phyloP scores from a whole-genome alignment of 805 yeast genomes.

The Lachancea mirantina region DNA sequence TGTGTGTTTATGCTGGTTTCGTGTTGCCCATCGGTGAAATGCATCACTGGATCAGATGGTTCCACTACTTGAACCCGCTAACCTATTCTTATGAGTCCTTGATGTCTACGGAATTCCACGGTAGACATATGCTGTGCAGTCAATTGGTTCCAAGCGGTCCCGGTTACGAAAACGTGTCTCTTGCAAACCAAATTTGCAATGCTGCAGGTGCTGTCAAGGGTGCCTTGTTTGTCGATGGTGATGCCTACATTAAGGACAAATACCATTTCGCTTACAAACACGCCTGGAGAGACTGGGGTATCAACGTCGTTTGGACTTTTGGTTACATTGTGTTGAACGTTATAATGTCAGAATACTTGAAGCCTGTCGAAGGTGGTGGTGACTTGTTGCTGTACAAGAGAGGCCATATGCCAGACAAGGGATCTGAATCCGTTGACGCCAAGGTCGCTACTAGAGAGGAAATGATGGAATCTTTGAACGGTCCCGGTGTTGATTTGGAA shows the following conservation, averaged over 20 bases:
- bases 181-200: conserved; percentile 42
- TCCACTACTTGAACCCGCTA: conserved; percentile 43
- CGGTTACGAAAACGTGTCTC: conserved; percentile 39
- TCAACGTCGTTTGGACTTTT: conserved; percentile 41
- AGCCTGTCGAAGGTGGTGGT: conserved; percentile 35
- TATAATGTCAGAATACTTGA: conserved; percentile 32
- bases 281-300: conserved; percentile 61
- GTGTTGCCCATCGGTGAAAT: conserved; percentile 39
- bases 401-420: conserved; percentile 34
- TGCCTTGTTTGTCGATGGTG: conserved; percentile 42
- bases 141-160: conserved; percentile 47
- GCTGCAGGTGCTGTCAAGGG: conserved; percentile 47
- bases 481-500: conserved; percentile 27
- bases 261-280: conserved; percentile 40
- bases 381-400: conserved; percentile 39
- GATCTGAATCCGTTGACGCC: conserved; percentile 31
- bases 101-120: conserved; percentile 51
- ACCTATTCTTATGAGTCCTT: conserved; percentile 46
- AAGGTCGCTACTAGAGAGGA: conserved; percentile 34
- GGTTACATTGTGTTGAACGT: conserved; percentile 32
- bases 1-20: conserved; percentile 52
- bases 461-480: conserved; percentile 33
- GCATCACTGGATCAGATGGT: conserved; percentile 61
- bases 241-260: conserved; percentile 34
- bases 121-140: conserved; percentile 46